These are phyloP conservation scores for Sclerotinia nivalis DNA, from an alignment of 2,329 filamentous ascomycete species.

Conservation along the genomic window DNA sequence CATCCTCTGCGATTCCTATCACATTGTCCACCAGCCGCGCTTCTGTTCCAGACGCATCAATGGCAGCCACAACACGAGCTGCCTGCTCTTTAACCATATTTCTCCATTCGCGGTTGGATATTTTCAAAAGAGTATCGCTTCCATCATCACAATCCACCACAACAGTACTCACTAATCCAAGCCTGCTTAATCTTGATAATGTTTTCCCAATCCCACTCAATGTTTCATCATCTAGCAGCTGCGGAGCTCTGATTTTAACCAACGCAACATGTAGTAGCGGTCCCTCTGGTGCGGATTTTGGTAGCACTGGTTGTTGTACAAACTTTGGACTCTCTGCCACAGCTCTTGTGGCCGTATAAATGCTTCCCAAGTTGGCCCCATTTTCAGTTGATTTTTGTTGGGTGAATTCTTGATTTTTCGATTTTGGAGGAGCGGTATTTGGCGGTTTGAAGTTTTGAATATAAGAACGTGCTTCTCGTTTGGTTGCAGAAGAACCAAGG, in stretches of 20 bases:
- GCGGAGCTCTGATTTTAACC: slow-evolving; percentile 77
- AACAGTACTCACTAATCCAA: slow-evolving; percentile 80
- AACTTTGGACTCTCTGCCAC: slow-evolving; percentile 62
- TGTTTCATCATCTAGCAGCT: slow-evolving; percentile 66
- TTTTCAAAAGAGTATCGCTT: slow-evolving; percentile 30
- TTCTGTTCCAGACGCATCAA: slow-evolving; percentile 69
- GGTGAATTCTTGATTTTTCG: slow-evolving; percentile 7
- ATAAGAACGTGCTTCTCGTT: slow-evolving; percentile 89
- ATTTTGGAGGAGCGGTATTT: slow-evolving; percentile 35
- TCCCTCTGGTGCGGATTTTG: slow-evolving; percentile 19
- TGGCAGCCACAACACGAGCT: slow-evolving; percentile 70
- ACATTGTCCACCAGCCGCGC: slow-evolving; percentile 65
- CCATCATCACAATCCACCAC: slow-evolving; percentile 70
- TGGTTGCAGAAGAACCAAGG: slow-evolving; percentile 84
- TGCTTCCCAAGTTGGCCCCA: slow-evolving; percentile 60
- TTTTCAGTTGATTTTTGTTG: slow-evolving; percentile 40
- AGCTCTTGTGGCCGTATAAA: slow-evolving; percentile 58
- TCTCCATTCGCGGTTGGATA: slow-evolving; percentile 42
- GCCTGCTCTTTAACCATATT: slow-evolving; percentile 61
- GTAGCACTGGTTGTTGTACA: slow-evolving; percentile 49
- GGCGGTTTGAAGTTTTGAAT: slow-evolving; percentile 74
- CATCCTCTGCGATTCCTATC: slow-evolving; percentile 41
- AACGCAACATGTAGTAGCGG: slow-evolving; percentile 72
- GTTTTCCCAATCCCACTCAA: slow-evolving; percentile 79
- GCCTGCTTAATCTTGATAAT: slow-evolving; percentile 74